phyloP scores from a whole-genome alignment of 352 stramenopile genomes.

The Pythium plurisporium region DNA sequence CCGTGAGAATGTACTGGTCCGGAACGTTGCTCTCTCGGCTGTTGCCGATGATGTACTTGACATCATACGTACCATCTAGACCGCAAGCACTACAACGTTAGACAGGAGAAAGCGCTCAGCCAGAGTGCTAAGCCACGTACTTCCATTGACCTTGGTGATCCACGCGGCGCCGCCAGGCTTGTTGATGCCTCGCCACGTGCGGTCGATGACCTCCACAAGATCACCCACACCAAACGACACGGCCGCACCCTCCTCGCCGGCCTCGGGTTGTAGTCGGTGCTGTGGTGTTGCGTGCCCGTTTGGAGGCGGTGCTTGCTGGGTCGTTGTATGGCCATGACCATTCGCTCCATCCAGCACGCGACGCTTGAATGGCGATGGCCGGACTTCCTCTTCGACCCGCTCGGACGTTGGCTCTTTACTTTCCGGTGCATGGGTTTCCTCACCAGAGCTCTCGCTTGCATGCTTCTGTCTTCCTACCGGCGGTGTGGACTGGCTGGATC shows the following conservation, averaged over 20 bases:
- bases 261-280: conserved; percentile 6
- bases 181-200: conserved; percentile 91
- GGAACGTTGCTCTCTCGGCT: conserved; percentile 19
- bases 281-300: background rate
- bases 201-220: conserved; percentile 81
- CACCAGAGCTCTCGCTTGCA: background rate
- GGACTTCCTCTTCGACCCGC: background rate
- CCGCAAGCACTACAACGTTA: too few species aligned
- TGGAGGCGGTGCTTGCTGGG: background rate
- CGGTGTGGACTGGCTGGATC: too few species aligned
- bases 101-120: too few species aligned
- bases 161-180: conserved; percentile 84
- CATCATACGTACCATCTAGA: conserved; percentile 30
- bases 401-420: background rate
- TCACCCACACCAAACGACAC: conserved; percentile 33
- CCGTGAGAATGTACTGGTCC: conserved; percentile 24
- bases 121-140: conserved; percentile 21
- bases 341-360: background rate
- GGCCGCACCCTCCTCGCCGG: conserved; percentile 21
- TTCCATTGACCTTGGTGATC: conserved; percentile 57
- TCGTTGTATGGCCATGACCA: background rate
- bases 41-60: conserved; percentile 35
- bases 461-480: too few species aligned
- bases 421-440: background rate
- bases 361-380: conserved; percentile 10